Base-by-base conservation (phyloP, 768 basidiomycete genomes). In the Boletus vermiculosoides region DNA sequence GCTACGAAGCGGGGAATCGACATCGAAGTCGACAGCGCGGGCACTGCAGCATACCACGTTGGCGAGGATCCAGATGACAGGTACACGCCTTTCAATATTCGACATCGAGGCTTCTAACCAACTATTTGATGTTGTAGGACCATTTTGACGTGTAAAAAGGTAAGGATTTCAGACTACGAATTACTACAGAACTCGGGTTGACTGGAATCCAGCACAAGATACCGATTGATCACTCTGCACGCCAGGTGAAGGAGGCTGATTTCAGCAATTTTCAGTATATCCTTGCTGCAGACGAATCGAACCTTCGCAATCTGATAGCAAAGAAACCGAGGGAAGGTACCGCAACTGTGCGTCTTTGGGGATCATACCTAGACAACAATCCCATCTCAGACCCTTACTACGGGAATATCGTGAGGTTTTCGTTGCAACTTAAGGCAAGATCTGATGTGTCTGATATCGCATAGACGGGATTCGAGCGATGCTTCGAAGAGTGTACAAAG, bases 331-430 rank as follows among this genome's bases (percentile, higher is more conserved):
- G 45, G 63, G 76, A 82, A 60, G 71, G 82, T 18, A 86, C 83
- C 4, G 88, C 90, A 0, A 77, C 79, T 49, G 79, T 94, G 31
- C 78, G 79, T 8, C 78, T 94, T n/a, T 94, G 88, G 85, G 91
- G 90, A 18, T 87, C 88, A 6, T 92, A 87, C 67, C 72, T 85
- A 6, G 88, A 90, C 66, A 75, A 77, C 46, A 80, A 80, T 64
- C 78, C 85, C 18, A 93, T 97, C 59, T 77, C 79, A 12, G 94
- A 96, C 69, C 94, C 94, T 6, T 96, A 94, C 70, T 94, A 91
- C 59, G 89, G 86, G 13, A 83, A 83, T 34, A 74, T 77, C 31
- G 85, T 87, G 68, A 66, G 83, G 72, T 16, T 40, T 41, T 48
- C 8, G 36, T 52, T 41, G 34, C 11, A 34, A 11, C 51, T 20